Evolutionary conservation across 2,329 filamentous ascomycete genomes (phyloP), one percentile per base, ranked within the genome.

Genomic region (Botrytis elliptica): DNA sequence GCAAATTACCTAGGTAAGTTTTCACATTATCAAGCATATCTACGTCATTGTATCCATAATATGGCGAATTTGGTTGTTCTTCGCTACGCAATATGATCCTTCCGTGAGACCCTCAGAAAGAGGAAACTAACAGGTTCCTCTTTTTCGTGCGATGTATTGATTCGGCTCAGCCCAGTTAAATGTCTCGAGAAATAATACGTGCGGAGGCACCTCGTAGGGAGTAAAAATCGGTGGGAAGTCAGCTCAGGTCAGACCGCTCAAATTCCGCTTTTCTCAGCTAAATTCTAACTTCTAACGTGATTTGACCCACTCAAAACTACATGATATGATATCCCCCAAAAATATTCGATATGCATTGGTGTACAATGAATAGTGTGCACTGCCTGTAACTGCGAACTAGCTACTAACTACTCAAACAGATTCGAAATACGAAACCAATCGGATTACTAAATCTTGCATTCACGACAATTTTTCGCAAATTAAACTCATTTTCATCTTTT

Each of bases 21-120:
- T 55, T 68, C n/a, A 49, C 49, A 68, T 52, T 52, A 42, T 57
- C 5, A 18, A 57, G 49, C 18, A 12, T 18, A 33, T 57, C 49
- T 57, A 69, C 66, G 66, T 69, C 66, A 69, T 69, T 33, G 20
- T 68, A 69, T n/a, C 66, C 66, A 69, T 69, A 69, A 29, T 57
- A 68, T 68, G 49, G 65, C 65, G 36, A 68, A 68, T 33, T 68
- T 68, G 46, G 49, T 68, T 38, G 36, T 29, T 68, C 33, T 68
- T 55, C 36, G 65, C 65, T 69, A 69, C 52, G 52, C n/a, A 57
- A 57, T 57, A 59, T 33, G 49, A 69, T 69, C 49, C 66, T 42
- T 69, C 66, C 38, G 46, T 42, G 29, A 52, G 66, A 68, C 49
- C 66, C 66, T 57, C 36, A 20, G 4, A 42, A 67, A 55, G 20